Percentiles rank a stretch among this genome's conserved stretches.
Conservation (phyloP, 2,329 filamentous ascomycete species). For the Mycosphaerelloides madeirae region DNA sequence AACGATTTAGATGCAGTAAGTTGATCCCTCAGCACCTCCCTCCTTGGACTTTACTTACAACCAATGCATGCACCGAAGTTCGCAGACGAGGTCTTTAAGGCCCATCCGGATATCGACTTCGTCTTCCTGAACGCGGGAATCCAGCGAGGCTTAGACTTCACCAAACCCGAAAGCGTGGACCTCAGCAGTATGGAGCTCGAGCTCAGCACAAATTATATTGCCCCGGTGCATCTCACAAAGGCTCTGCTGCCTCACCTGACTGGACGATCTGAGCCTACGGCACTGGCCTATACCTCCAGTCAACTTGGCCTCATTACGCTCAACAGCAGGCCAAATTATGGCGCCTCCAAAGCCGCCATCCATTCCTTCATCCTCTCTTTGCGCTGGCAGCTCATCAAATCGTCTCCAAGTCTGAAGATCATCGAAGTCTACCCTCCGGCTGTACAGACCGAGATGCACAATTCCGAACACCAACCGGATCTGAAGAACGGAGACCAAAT, state of each 20-base stretch:
- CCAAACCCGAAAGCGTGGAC: slow-evolving; percentile 45
- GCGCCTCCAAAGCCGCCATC: slow-evolving; percentile 13
- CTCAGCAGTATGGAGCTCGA: slow-evolving; percentile 42
- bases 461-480: slow-evolving; percentile 12
- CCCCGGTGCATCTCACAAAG: slow-evolving; percentile 13
- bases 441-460: slow-evolving; percentile 11
- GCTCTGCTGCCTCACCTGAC: slow-evolving; percentile 10
- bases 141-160: slow-evolving; percentile 48
- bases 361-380: slow-evolving; percentile 11
- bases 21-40: neutral
- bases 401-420: slow-evolving; percentile 1
- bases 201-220: slow-evolving; percentile 29
- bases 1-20: slow-evolving; percentile 40
- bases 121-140: slow-evolving; percentile 51
- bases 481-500: slow-evolving; percentile 12
- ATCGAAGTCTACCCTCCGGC: slow-evolving; percentile 11
- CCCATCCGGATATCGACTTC: slow-evolving; percentile 49
- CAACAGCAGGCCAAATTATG: slow-evolving; percentile 11
- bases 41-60: too few relatives aligned
- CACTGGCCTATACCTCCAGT: slow-evolving; percentile 9
- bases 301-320: slow-evolving; percentile 13
- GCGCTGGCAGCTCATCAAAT: slow-evolving; percentile 3
- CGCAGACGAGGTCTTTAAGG: slow-evolving; percentile 37
- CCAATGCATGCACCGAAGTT: slow-evolving; percentile 43
- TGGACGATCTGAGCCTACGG: slow-evolving; percentile 3